A percentile compares a stretch with the other conserved stretches of the same genome.
These are phyloP conservation scores for Plectosphaerella plurivora DNA, from an alignment of 2,329 filamentous ascomycete genomes.

Conservation along the genomic window DNA sequence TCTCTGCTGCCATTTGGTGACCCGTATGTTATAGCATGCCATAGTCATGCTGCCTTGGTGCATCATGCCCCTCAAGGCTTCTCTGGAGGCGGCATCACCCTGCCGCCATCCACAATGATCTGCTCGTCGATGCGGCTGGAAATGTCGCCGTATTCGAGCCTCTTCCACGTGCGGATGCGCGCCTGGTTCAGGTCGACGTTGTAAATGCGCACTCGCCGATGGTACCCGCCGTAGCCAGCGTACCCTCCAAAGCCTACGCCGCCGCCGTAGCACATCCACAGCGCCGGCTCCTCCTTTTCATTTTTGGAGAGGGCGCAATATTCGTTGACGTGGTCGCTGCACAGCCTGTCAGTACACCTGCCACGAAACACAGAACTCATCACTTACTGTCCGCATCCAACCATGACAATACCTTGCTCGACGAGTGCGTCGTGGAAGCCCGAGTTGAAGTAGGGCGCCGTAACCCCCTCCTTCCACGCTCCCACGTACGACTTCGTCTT, in stretches of 20 bases:
- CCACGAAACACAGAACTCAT: neutral
- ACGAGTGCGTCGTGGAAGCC: constrained; percentile 89
- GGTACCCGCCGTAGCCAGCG: constrained; percentile 81
- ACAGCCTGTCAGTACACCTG: constrained; percentile 4
- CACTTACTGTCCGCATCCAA: constrained; percentile 87
- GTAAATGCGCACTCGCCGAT: constrained; percentile 81
- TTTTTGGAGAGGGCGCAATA: constrained; percentile 74
- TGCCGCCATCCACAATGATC: constrained; percentile 61
- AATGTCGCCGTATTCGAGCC: constrained; percentile 65
- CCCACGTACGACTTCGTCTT: constrained; percentile 59
- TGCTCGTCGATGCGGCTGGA: constrained; percentile 55
- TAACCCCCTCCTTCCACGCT: constrained; percentile 75
- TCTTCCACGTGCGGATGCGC: constrained; percentile 87
- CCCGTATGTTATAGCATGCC: too few relatives aligned
- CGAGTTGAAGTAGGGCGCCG: constrained; percentile 83
- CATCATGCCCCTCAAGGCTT: neutral
- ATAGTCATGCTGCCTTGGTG: too few relatives aligned
- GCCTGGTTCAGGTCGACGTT: constrained; percentile 91
- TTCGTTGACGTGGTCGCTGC: constrained; percentile 89
- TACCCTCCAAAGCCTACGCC: constrained; percentile 93
- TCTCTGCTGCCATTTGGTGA: too few relatives aligned
- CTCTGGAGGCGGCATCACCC: constrained; percentile 27
- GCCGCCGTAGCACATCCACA: constrained; percentile 99
- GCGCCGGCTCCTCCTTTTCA: constrained; percentile 53
- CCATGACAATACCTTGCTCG: constrained; percentile 78